A percentile compares a stretch with the other conserved stretches of the same genome.
These are phyloP conservation scores for Ramichloridium luteum DNA, from an alignment of 2,329 filamentous ascomycete genomes.

Conservation along the genomic window DNA sequence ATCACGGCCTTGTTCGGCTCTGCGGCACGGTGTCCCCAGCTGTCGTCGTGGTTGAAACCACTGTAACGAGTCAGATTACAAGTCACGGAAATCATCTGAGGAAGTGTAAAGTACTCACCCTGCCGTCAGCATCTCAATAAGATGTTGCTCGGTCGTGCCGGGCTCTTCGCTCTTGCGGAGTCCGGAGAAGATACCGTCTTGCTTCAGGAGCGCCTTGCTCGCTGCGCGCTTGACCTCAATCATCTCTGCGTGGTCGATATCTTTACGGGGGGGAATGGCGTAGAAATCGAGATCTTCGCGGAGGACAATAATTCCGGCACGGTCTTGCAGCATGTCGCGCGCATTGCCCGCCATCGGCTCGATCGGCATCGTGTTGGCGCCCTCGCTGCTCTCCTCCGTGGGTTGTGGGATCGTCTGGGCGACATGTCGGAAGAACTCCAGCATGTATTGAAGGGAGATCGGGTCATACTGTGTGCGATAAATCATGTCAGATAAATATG, in stretches of 20 bases:
- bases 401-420: conserved; percentile 89
- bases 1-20: conserved; percentile 98
- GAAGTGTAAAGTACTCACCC: conserved; percentile 53
- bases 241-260: conserved; percentile 84
- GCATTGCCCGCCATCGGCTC: conserved; percentile 54
- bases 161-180: conserved; percentile 89
- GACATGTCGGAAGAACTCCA: conserved; percentile 93
- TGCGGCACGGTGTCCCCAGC: conserved; percentile 91
- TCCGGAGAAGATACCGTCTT: conserved; percentile 92
- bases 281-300: conserved; percentile 97
- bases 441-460: conserved; percentile 92
- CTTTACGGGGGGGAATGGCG: conserved; percentile 72
- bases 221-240: conserved; percentile 90
- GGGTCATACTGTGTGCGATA: conserved; percentile 74
- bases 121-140: conserved; percentile 98
- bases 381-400: conserved; percentile 39
- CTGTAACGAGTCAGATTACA: conserved; percentile 35
- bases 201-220: conserved; percentile 69
- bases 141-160: conserved; percentile 91
- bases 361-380: conserved; percentile 51
- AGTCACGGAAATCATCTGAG: conserved; percentile 1
- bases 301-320: conserved; percentile 92
- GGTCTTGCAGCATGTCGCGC: conserved; percentile 67
- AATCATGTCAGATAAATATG: conserved; percentile 45
- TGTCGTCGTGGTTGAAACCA: conserved; percentile 90